Conservation (phyloP, 345 rosid genomes). For the Atalantia buxifolia region DNA sequence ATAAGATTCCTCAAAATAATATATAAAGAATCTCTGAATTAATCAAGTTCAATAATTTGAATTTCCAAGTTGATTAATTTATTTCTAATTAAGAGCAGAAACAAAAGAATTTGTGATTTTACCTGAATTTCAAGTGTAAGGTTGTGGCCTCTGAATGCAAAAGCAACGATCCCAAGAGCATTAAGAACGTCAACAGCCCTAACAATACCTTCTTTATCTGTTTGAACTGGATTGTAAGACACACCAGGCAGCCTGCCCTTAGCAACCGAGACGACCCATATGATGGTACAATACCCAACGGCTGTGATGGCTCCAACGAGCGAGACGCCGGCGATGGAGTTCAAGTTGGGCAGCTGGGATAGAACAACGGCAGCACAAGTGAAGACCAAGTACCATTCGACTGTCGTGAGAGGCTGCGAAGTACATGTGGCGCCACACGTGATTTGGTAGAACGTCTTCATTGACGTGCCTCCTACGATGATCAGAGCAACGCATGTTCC, state of each 20-base stretch:
- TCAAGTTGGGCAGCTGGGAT: conserved; percentile 64
- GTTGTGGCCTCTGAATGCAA: conserved; percentile 73
- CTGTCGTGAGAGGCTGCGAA: conserved; percentile 34
- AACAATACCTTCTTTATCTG: conserved; percentile 2
- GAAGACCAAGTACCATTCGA: conserved; percentile 58
- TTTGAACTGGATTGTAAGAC: conserved; percentile 32
- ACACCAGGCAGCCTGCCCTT: conserved; percentile 35
- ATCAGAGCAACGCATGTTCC: conserved; percentile 59
- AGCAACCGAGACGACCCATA: conserved; percentile 52
- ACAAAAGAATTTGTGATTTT: not conserved
- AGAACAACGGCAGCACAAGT: conserved; percentile 41
- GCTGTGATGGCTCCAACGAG: conserved; percentile 52
- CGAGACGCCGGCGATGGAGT: conserved; percentile 62
- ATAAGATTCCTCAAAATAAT: not conserved
- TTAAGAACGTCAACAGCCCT: conserved; percentile 38
- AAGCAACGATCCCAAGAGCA: conserved; percentile 63
- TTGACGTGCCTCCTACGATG: conserved; percentile 49
- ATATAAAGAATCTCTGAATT: not conserved
- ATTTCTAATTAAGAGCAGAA: not conserved
- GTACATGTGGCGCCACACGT: conserved; percentile 36
- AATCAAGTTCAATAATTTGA: not conserved
- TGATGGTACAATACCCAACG: conserved; percentile 47
- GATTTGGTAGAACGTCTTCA: conserved; percentile 25
- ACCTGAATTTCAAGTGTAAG: conserved; percentile 79
- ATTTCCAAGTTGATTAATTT: not conserved